Conservation (phyloP, 345 rosid species). For the Cardamine occulta region DNA sequence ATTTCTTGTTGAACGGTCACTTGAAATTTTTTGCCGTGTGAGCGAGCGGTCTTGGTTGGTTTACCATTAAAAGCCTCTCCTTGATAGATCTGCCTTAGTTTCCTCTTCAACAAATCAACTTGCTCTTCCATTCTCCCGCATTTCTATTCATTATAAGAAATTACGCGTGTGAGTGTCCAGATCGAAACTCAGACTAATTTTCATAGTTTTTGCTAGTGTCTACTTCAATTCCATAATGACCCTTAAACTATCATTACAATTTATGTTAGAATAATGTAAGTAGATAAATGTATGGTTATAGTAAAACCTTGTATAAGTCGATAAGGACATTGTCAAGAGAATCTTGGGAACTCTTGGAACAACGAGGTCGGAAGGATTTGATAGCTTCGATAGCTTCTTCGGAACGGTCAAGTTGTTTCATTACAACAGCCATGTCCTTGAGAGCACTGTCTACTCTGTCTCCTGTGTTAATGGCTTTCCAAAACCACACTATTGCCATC, state of each 20-base stretch:
- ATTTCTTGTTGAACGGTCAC: conserved; percentile 90
- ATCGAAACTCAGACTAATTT: background rate
- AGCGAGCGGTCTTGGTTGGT: conserved; percentile 91
- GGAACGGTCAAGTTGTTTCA: conserved; percentile 75
- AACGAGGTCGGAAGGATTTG: conserved; percentile 76
- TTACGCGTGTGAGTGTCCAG: background rate
- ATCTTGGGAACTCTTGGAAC: conserved; percentile 82
- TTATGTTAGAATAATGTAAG: conserved; percentile 3
- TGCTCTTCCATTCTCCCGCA: conserved; percentile 87
- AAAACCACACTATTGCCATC: conserved; percentile 72
- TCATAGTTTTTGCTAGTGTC: background rate
- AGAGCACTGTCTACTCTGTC: conserved; percentile 83
- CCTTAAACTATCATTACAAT: background rate
- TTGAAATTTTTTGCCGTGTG: conserved; percentile 93
- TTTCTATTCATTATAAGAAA: conserved; percentile 55
- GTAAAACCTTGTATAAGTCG: conserved; percentile 84
- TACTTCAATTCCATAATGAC: background rate
- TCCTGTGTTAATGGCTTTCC: conserved; percentile 91
- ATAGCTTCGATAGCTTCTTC: conserved; percentile 97
- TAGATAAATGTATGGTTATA: conserved; percentile 16
- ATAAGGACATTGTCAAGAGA: conserved; percentile 93
- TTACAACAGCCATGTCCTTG: conserved; percentile 91
- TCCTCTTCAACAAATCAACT: conserved; percentile 74
- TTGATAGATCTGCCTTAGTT: conserved; percentile 78
- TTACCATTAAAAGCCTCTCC: conserved; percentile 88